These are phyloP conservation scores for Dioszegia crocea DNA, from an alignment of 768 basidiomycete species.

Conservation along the genomic window DNA sequence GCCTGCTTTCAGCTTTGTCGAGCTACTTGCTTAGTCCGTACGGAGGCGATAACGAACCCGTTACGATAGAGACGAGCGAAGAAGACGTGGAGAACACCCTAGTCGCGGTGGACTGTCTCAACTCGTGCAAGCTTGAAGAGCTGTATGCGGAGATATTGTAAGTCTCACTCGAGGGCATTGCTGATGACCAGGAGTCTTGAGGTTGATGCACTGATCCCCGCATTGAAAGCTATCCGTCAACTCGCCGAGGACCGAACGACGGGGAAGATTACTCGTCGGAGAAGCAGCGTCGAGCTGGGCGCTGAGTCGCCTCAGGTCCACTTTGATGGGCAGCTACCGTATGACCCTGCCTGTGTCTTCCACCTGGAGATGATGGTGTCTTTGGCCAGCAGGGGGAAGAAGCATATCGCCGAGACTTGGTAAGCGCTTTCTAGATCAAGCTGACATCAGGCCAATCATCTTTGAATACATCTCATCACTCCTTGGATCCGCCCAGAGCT, in stretches of 20 bases:
- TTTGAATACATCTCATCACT: slow-evolving; percentile 88
- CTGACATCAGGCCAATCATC: slow-evolving; percentile 72
- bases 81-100: slow-evolving; percentile 87
- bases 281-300: slow-evolving; percentile 15
- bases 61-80: slow-evolving; percentile 83
- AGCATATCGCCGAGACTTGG: slow-evolving; percentile 86
- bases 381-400: slow-evolving; percentile 69
- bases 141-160: slow-evolving; percentile 90
- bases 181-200: slow-evolving; percentile 63
- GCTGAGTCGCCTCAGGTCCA: slow-evolving; percentile 23
- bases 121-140: slow-evolving; percentile 87
- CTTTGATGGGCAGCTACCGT: slow-evolving; percentile 61
- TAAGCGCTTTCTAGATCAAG: slow-evolving; percentile 48
- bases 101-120: slow-evolving; percentile 90
- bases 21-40: slow-evolving; percentile 97
- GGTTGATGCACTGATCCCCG: slow-evolving; percentile 72
- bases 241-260: slow-evolving; percentile 86
- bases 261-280: slow-evolving; percentile 51
- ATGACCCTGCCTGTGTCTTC: slow-evolving; percentile 93
- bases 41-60: slow-evolving; percentile 64
- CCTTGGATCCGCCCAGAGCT: slow-evolving; percentile 69
- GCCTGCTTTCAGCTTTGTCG: slow-evolving; percentile 84
- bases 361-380: slow-evolving; percentile 92
- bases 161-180: slow-evolving; percentile 38
- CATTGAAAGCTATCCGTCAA: slow-evolving; percentile 78